Evolutionary conservation across 192 early-diverging fungal genomes (phyloP).

Genomic region (Rhizoclosmatium globosum): DNA sequence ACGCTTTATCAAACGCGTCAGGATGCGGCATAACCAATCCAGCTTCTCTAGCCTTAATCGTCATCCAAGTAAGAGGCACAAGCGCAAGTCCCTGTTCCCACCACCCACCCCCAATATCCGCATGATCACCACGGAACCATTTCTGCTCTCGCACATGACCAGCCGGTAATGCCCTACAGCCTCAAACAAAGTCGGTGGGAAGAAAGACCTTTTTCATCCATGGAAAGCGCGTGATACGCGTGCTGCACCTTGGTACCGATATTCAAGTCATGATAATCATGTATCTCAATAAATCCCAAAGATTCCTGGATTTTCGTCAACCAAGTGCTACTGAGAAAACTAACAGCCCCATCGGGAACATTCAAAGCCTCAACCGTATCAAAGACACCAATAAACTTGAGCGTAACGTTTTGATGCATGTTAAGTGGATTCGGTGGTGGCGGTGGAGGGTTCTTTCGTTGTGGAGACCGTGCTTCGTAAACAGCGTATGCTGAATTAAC

Average conservation of each 20-base stretch:
- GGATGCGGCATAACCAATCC: slow-evolving; percentile 6
- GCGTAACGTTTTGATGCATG: slow-evolving; percentile 16
- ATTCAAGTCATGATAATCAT: slow-evolving; percentile 31
- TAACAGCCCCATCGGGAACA: slow-evolving; percentile 16
- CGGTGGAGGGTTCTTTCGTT: background rate
- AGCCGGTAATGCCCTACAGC: background rate
- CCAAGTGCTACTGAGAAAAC: background rate
- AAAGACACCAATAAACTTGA: slow-evolving; percentile 35
- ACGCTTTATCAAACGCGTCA: slow-evolving; percentile 6
- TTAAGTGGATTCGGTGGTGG: background rate
- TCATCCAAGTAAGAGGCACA: slow-evolving; percentile 37
- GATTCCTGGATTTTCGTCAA: slow-evolving; percentile 16
- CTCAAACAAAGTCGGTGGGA: slow-evolving; percentile 27
- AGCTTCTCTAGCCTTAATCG: slow-evolving; percentile 33
- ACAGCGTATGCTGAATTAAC: slow-evolving; percentile 24
- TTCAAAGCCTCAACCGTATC: slow-evolving; percentile 36
- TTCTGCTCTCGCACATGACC: slow-evolving; percentile 16
- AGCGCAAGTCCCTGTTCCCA: slow-evolving; percentile 32
- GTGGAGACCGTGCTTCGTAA: slow-evolving; percentile 5
- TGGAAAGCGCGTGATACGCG: slow-evolving; percentile 35
- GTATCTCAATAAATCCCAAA: slow-evolving; percentile 16
- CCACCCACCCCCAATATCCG: slow-evolving; percentile 46
- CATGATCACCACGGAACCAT: slow-evolving; percentile 39
- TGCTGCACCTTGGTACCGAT: slow-evolving; percentile 18
- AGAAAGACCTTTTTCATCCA: slow-evolving; percentile 27